Evolutionary conservation across 2,329 filamentous ascomycete genomes (phyloP).

Genomic region (Fusarium sp.): DNA sequence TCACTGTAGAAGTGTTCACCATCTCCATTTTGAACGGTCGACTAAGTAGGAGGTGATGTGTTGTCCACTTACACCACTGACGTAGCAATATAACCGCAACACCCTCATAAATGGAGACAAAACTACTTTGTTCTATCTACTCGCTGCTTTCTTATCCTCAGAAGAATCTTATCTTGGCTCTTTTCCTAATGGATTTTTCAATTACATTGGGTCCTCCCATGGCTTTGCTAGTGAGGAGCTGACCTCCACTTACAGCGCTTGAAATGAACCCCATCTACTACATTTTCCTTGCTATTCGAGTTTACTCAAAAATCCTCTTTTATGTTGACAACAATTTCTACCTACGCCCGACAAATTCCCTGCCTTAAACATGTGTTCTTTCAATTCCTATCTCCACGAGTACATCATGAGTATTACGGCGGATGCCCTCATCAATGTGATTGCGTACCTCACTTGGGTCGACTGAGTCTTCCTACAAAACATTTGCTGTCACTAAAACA

Average conservation of each 20-base stretch:
- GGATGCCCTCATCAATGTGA: neutral
- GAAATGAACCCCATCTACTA: neutral
- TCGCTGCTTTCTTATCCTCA: too few relatives aligned
- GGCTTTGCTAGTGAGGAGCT: neutral
- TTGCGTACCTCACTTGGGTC: neutral
- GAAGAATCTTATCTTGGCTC: too few relatives aligned
- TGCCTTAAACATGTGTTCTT: neutral
- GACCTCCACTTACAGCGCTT: neutral
- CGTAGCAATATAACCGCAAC: too few relatives aligned
- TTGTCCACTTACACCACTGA: too few relatives aligned
- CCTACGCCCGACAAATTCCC: neutral
- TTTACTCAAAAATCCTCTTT: neutral
- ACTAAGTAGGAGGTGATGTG: neutral
- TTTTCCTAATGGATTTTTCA: neutral
- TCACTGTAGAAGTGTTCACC: neutral
- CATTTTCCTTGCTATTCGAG: neutral
- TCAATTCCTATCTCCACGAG: neutral
- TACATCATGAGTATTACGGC: neutral
- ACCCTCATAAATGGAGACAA: too few relatives aligned
- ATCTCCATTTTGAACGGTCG: neutral
- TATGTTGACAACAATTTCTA: too few relatives aligned
- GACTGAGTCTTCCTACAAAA: neutral
- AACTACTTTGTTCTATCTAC: too few relatives aligned
- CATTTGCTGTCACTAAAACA: neutral
- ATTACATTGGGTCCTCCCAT: neutral